Evolutionary conservation across 768 basidiomycete species (phyloP), one percentile per base, ranked within the genome.

Genomic region (Phallus indusiatus): DNA sequence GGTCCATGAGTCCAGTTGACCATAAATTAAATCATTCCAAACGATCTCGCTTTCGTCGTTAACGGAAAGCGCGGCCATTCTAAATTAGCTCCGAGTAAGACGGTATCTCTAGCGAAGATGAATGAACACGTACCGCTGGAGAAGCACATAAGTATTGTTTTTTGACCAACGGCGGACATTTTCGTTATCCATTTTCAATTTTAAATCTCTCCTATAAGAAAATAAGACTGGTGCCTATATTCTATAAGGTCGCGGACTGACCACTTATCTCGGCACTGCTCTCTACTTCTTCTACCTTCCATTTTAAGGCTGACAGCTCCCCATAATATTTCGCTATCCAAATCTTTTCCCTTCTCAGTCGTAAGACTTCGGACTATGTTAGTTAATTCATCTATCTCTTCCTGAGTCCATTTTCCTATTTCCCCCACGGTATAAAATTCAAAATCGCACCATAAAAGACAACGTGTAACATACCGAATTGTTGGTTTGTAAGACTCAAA

Each of bases 231-330:
- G 35, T 24, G n/a, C 4, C 10, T 17, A n/a, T n/a, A n/a, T n/a
- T n/a, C n/a, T n/a, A n/a, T n/a, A n/a, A n/a, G n/a, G 35, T 46
- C 16, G 54, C 46, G 28, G 10, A 47, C 71, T 56, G 60, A 88
- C 89, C 90, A 93, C 79, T 93, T 93, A 48, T 87, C 88, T 52
- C 90, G 79, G 73, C 90, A 92, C 68, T 93, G 90, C 65, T 90
- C 87, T 63, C 90, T 77, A 36, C 84, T 83, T 53, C 90, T 79
- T 52, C 70, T 85, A 21, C 83, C 81, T 42, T 83, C 86, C 90
- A 93, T 92, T 50, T 78, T 76, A 53, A 85, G 79, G 62, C 84
- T 84, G 42, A 93, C 87, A 55, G 77, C 77, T 16, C 83, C 81
- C 90, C 90, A 93, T 71, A 90, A 91, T 35, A 91, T 82, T 62